A percentile compares a stretch with the other conserved stretches of the same genome.
Evolutionary conservation across 2,329 filamentous ascomycete genomes (phyloP).

Genomic region (Aspergillus fischeri): DNA sequence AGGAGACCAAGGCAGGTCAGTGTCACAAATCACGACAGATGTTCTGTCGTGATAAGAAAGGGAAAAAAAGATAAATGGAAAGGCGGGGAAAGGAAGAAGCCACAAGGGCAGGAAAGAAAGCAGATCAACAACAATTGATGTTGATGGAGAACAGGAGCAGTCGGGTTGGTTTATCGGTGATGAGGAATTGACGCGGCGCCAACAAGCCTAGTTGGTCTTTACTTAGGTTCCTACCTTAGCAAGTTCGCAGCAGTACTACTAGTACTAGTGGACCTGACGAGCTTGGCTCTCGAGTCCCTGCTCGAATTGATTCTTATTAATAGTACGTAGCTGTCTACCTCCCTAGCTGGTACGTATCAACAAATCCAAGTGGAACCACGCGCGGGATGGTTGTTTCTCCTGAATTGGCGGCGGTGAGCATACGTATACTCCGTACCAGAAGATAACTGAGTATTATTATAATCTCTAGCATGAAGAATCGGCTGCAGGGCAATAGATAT

Average conservation of each 20-base stretch:
- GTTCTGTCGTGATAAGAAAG: slow-evolving; percentile 7
- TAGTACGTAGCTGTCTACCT: not conserved
- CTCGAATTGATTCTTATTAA: not conserved
- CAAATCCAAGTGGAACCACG: not conserved
- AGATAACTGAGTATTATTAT: too few relatives aligned
- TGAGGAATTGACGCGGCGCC: not conserved
- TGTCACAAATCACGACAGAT: slow-evolving; percentile 9
- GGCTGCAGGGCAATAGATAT: too few relatives aligned
- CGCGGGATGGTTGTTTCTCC: not conserved
- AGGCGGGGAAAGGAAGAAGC: slow-evolving; percentile 1
- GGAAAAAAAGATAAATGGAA: slow-evolving; percentile 9
- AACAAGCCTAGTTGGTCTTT: not conserved
- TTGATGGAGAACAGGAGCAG: not conserved
- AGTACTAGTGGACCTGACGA: not conserved
- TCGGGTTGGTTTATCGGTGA: not conserved
- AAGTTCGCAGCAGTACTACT: too few relatives aligned
- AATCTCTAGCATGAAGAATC: too few relatives aligned
- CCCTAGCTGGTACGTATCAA: not conserved
- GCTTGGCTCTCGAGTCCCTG: not conserved
- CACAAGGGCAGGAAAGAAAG: not conserved
- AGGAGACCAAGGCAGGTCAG: slow-evolving; percentile 13
- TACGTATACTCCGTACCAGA: not conserved
- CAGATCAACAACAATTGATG: not conserved
- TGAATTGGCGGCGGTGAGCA: not conserved
- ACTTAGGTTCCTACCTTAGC: not conserved